Percentiles rank a stretch among this genome's conserved stretches.
Evolutionary conservation across 192 early-diverging fungal genomes (phyloP).

Genomic region (Geosiphon pyriformis): DNA sequence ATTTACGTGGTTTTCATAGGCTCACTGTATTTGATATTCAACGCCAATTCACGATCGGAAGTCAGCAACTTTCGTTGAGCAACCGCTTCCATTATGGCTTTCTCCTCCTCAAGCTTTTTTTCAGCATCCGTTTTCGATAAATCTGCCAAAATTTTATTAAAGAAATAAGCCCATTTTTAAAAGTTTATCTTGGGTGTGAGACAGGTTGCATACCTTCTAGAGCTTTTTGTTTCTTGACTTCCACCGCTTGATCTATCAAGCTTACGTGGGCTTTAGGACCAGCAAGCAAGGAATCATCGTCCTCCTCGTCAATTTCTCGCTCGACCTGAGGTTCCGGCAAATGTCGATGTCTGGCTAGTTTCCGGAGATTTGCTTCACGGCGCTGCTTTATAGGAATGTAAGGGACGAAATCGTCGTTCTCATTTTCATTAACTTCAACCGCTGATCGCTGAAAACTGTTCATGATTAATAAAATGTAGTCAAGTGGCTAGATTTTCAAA

Average conservation of each 20-base stretch:
- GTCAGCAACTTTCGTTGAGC: conserved; percentile 72
- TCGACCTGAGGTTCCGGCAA: conserved; percentile 28
- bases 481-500: too few relatives aligned
- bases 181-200: not conserved
- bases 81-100: conserved; percentile 77
- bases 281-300: conserved; percentile 35
- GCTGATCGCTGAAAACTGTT: too few relatives aligned
- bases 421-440: not conserved
- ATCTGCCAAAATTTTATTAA: not conserved
- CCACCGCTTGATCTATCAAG: conserved; percentile 82
- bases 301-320: conserved; percentile 38
- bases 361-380: conserved; percentile 48
- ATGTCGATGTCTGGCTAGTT: conserved; percentile 32
- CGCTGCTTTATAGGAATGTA: conserved; percentile 71
- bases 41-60: conserved; percentile 80
- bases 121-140: conserved; percentile 68
- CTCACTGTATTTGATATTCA: conserved; percentile 81
- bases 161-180: not conserved
- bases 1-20: conserved; percentile 70
- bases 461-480: too few relatives aligned
- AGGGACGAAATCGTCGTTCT: conserved; percentile 63
- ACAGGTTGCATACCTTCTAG: conserved; percentile 32
- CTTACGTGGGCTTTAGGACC: conserved; percentile 63
- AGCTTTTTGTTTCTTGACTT: conserved; percentile 59
- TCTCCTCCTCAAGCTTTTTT: conserved; percentile 77